Evolutionary conservation across 139 green algal species (phyloP).

Genomic region (Pseudopediastrum boryanum): DNA sequence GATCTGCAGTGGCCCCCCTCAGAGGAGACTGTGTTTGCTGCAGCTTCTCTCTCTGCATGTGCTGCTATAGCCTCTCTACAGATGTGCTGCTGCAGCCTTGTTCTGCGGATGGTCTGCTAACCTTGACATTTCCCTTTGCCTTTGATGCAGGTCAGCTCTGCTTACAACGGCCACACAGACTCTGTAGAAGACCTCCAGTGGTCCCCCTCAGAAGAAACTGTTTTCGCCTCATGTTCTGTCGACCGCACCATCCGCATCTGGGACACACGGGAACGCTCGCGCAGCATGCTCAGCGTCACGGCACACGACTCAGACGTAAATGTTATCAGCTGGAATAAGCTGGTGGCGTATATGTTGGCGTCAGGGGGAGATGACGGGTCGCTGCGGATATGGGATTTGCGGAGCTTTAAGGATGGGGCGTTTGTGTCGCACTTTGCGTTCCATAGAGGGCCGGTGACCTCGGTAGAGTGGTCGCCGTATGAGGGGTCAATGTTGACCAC

Average conservation of each 20-base stretch:
- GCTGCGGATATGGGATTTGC: constrained; percentile 95
- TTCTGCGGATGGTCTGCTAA: not conserved
- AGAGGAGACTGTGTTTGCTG: too few species aligned
- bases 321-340: constrained; percentile 94
- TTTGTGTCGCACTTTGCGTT: constrained; percentile 32
- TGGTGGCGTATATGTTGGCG: constrained; percentile 94
- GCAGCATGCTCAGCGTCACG: constrained; percentile 9
- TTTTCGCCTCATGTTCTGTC: constrained; percentile 87
- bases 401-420: constrained; percentile 63
- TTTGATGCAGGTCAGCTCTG: constrained; percentile 55
- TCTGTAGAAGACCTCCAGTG: constrained; percentile 97
- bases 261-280: constrained; percentile 78
- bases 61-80: not conserved
- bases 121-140: constrained; percentile 1
- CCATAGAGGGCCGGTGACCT: constrained; percentile 56
- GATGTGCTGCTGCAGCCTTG: not conserved
- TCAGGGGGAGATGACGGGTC: constrained; percentile 88
- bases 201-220: constrained; percentile 88
- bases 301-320: constrained; percentile 93
- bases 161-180: constrained; percentile 57
- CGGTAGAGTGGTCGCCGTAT: constrained; percentile 94
- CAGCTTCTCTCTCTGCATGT: not conserved
- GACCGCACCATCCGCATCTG: constrained; percentile 87
- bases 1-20: too few species aligned
- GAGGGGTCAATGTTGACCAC: constrained; percentile 92